Base-by-base conservation (phyloP, 106 monocot species). In the Dioscorea zingiberensis region DNA sequence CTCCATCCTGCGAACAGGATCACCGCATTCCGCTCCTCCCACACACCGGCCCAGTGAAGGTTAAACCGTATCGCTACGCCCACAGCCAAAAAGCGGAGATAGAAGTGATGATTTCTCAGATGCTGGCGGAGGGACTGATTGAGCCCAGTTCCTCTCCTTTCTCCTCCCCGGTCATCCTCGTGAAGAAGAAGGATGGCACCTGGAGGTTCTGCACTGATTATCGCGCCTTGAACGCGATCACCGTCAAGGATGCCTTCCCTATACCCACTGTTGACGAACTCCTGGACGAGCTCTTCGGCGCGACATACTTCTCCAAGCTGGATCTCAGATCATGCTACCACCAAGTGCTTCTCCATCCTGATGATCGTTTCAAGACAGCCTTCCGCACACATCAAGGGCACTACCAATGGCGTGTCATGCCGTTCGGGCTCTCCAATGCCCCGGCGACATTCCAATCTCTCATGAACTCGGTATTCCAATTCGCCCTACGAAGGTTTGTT, bases 371-470 rank as follows among this genome's bases (percentile, higher is more conserved):
- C 9, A 62, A 62, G 44, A 62, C 32, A 27, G 62, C 62, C 8
- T 62, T 62, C 32, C 8, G 38, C 2, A 62, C 32, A 2, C 62
- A 62, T 13, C 46, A n/a, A 47, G 9, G 46, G 7, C 46, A 47
- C 13, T 13, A 47, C 46, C 9, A 47, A 47, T 45, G 30, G 9
- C 32, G n/a, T n/a, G n/a, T 62, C 3, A 64, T 64, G 63, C 47
- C 63, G 3, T 64, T 64, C 14, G 45, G 63, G 13, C n/a, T 47
- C 45, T 44, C 19, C 44, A 64, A 21, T n/a, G 44, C 13, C 45
- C 63, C 13, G 44, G n/a, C 63, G 1, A 64, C 63, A 16, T 64
- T 64, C 19, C 63, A 64, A 21, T n/a, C n/a, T 2, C 15, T 64
- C 6, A 46, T 64, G 63, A 64, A 64, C 15, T 1, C 2, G 4